phyloP scores from a whole-genome alignment of 169 alveolate species.

The Babesia caballi region DNA sequence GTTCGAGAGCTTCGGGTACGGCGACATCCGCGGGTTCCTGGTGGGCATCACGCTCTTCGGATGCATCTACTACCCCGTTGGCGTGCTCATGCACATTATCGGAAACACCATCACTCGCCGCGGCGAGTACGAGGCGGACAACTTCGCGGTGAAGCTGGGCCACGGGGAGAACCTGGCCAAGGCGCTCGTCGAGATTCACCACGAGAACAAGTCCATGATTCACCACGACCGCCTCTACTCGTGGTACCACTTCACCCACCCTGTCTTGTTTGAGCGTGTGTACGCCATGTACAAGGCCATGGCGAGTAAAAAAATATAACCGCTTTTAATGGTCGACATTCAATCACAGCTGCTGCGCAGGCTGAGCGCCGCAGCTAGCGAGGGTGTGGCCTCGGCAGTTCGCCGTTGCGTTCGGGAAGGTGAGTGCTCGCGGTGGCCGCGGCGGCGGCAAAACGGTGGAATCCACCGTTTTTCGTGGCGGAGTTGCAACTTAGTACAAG shows the following conservation, averaged over 20 bases:
- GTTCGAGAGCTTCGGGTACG: constrained; percentile 83
- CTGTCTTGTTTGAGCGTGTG: constrained; percentile 80
- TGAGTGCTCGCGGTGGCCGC: neutral
- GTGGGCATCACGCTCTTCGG: constrained; percentile 27
- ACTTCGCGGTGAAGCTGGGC: constrained; percentile 78
- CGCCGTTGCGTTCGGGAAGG: constrained; percentile 35
- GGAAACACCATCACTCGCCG: constrained; percentile 66
- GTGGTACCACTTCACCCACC: constrained; percentile 86
- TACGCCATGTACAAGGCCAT: constrained; percentile 67
- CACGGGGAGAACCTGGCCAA: constrained; percentile 68
- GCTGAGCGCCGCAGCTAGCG: neutral
- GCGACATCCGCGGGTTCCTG: constrained; percentile 11
- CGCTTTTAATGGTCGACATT: neutral
- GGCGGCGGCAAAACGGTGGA: no score
- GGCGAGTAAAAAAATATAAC: constrained; percentile 39
- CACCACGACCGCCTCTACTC: constrained; percentile 72
- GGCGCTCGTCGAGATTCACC: constrained; percentile 68
- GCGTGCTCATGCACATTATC: constrained; percentile 55
- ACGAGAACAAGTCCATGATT: constrained; percentile 32
- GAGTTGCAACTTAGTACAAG: no score
- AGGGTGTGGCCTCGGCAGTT: constrained; percentile 19
- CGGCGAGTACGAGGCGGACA: constrained; percentile 83
- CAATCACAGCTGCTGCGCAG: neutral
- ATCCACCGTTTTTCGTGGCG: no score
- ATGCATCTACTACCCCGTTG: constrained; percentile 17